Base-by-base conservation (phyloP, 2,329 filamentous ascomycete species). In the Aschersonia sp. region DNA sequence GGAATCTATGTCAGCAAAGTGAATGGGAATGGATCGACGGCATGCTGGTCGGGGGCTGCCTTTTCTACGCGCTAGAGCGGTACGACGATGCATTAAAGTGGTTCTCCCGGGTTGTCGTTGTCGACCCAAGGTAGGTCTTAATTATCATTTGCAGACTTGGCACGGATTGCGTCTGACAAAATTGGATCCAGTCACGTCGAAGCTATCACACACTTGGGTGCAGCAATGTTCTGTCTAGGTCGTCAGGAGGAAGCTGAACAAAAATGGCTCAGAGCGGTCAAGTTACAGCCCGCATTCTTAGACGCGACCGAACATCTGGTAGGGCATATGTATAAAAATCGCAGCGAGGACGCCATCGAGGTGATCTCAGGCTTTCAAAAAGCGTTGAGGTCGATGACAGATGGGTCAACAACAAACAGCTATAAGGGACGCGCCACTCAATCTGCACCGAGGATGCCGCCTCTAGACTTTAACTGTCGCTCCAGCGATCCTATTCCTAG, bases 271-370 rank as follows among this genome's bases (percentile, higher is more conserved):
- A 79, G 77, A 51, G 88, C 88, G n/a, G 80, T 97, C 30, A 85
- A 81, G 58, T 69, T 86, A 49, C 81, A 86, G 7, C 92, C 92
- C 0, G 85, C 81, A 59, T 94, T 94, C 64, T 85, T 98, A 49
- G 92, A 98, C 66, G 89, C 92, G 6, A 87, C 92, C 3, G 92
- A 98, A 61, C 89, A 97, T 68, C 75, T 98, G 1, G 85, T 97
- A 32, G 87, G 88, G 1, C 70, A 97, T 44, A 65, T 97, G 14
- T 96, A 90, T 60, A 86, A 81, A 51, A 84, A 94, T 49, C 78
- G 89, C 52, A 85, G 81, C 45, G 80, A 76, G 56, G 87, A 97
- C 60, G 92, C 92, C 6, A 81, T 98, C 50, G 79, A 83, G 45
- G 81, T 95, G 46, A 95, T 98, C 55, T 79, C 85, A 54, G 85